Conservation (phyloP, 495 filamentous ascomycete genomes). For the Darksidea phi region DNA sequence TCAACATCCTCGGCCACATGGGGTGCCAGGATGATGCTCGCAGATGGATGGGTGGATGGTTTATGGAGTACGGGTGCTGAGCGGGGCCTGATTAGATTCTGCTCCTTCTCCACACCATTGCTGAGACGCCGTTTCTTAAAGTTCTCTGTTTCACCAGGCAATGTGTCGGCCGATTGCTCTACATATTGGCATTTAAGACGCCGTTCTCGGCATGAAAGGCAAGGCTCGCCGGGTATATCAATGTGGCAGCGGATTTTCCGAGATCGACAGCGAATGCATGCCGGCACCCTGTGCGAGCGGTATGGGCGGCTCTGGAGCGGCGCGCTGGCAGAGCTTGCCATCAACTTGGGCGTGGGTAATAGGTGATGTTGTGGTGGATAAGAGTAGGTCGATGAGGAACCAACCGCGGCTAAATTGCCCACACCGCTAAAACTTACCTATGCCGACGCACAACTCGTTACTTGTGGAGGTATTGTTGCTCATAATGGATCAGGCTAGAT, state of each 20-base stretch:
- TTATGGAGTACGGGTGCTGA: conserved; percentile 20
- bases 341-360: too few relatives aligned
- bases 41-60: conserved; percentile 4
- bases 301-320: conserved; percentile 24
- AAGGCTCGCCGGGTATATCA: conserved; percentile 30
- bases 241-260: conserved; percentile 31
- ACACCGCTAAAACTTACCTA: too few relatives aligned
- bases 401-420: too few relatives aligned
- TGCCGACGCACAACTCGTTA: too few relatives aligned
- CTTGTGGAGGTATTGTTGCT: too few relatives aligned
- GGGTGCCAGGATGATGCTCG: conserved; percentile 25
- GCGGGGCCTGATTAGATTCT: not conserved
- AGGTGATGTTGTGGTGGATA: too few relatives aligned
- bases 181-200: conserved; percentile 31
- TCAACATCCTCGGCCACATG: conserved; percentile 29
- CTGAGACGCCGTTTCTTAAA: conserved; percentile 9
- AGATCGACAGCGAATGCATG: conserved; percentile 20
- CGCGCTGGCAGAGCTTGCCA: conserved; percentile 9
- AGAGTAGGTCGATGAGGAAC: too few relatives aligned
- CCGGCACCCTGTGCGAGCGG: conserved; percentile 28
- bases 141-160: not conserved
- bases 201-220: conserved; percentile 26
- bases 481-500: too few relatives aligned
- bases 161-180: not conserved
- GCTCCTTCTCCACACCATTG: not conserved